phyloP scores from a whole-genome alignment of 305 asterid species.

The Ilex paraguariensis region DNA sequence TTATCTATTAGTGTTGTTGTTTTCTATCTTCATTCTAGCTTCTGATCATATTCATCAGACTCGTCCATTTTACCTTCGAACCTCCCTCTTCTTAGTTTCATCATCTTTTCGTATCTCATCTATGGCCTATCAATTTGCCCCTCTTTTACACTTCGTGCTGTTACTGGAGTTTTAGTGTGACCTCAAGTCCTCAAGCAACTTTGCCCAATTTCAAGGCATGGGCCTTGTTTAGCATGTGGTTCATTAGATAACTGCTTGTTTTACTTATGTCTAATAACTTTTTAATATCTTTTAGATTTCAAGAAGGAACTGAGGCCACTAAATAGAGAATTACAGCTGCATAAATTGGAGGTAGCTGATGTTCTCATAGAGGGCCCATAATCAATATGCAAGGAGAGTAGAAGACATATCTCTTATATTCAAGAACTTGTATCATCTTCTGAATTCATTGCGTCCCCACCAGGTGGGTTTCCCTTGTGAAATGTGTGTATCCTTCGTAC shows the following conservation, averaged over 20 bases:
- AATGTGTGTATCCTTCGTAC: background rate
- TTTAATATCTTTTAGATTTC: constrained; percentile 43
- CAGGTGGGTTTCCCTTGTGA: constrained; percentile 46
- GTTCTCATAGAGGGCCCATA: constrained; percentile 93
- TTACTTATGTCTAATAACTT: constrained; percentile 13
- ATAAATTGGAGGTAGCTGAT: constrained; percentile 87
- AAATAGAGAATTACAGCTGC: constrained; percentile 81
- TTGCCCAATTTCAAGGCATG: too few species aligned
- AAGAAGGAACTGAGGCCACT: constrained; percentile 86
- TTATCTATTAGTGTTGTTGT: too few species aligned
- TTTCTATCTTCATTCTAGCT: too few species aligned
- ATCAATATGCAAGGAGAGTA: constrained; percentile 90
- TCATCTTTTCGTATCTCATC: too few species aligned
- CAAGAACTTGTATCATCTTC: constrained; percentile 89
- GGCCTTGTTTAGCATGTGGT: too few species aligned
- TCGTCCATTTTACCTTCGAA: too few species aligned
- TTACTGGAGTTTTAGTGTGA: too few species aligned
- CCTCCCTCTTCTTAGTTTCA: too few species aligned
- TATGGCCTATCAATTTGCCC: too few species aligned
- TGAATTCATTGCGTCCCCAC: constrained; percentile 89
- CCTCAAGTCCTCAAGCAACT: too few species aligned
- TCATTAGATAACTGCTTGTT: background rate
- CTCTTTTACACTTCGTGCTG: too few species aligned
- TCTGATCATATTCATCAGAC: too few species aligned
- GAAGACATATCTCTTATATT: constrained; percentile 87